phyloP scores from a whole-genome alignment of 2,329 filamentous ascomycete species.

The Diplodia intermedia region DNA sequence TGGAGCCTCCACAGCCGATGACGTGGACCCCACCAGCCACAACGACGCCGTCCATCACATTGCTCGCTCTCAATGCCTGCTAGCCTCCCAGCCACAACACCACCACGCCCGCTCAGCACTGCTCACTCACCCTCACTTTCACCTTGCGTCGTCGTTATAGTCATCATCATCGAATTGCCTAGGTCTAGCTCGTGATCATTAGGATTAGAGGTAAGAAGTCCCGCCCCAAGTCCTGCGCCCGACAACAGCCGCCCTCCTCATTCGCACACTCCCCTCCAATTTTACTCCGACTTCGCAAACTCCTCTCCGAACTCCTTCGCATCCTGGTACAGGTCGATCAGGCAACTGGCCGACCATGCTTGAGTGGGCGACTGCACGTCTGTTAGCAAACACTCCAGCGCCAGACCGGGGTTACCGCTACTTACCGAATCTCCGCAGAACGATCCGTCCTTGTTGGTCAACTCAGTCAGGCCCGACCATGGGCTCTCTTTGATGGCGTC shows the following conservation, averaged over 20 bases:
- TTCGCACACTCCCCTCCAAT: not conserved
- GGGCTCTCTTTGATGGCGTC: slow-evolving; percentile 77
- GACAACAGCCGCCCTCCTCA: slow-evolving; percentile 10
- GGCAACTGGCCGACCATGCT: slow-evolving; percentile 92
- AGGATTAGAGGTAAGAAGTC: slow-evolving; percentile 22
- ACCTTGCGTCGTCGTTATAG: not conserved
- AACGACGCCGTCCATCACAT: not conserved
- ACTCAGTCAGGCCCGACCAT: slow-evolving; percentile 91
- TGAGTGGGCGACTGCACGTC: slow-evolving; percentile 80
- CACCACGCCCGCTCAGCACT: not conserved
- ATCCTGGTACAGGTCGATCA: slow-evolving; percentile 97
- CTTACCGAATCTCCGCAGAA: slow-evolving; percentile 86
- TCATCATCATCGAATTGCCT: slow-evolving; percentile 13
- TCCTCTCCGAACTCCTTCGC: slow-evolving; percentile 59
- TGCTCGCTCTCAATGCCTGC: too few relatives aligned
- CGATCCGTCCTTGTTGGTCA: slow-evolving; percentile 88
- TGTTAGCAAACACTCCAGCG: slow-evolving; percentile 41
- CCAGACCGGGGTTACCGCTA: slow-evolving; percentile 36
- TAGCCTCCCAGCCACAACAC: not conserved
- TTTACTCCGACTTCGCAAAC: slow-evolving; percentile 27
- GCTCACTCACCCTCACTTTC: not conserved
- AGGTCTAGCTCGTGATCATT: slow-evolving; percentile 20
- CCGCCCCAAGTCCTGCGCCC: not conserved
- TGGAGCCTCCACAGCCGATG: slow-evolving; percentile 4
- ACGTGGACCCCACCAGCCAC: slow-evolving; percentile 10